Conservation (phyloP, 163 green algal species). For the Chlorella variabilis region DNA sequence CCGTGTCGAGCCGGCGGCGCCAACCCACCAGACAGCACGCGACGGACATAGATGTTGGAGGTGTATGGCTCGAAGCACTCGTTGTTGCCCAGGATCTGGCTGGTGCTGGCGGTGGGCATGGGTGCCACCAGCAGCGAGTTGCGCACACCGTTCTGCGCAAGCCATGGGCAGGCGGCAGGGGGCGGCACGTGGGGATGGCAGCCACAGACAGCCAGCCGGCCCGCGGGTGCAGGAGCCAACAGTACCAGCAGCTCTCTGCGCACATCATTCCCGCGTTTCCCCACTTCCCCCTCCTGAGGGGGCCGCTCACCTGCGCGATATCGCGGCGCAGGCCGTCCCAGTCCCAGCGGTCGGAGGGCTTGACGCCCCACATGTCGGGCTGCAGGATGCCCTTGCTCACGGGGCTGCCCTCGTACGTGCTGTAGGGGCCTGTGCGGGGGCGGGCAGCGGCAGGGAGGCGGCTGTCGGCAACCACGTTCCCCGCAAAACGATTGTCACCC, state of each 20-base stretch:
- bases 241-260: too few species aligned
- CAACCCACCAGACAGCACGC: constrained; percentile 97
- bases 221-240: too few species aligned
- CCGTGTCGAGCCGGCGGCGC: too few species aligned
- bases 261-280: too few species aligned
- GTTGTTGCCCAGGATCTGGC: constrained; percentile 99
- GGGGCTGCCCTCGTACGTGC: constrained; percentile 92
- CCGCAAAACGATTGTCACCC: too few species aligned
- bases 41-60: constrained; percentile 99
- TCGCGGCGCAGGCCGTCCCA: constrained; percentile 84
- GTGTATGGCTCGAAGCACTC: constrained; percentile 99
- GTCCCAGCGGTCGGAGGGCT: constrained; percentile 78
- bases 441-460: background rate
- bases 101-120: constrained; percentile 98
- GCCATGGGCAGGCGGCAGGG: too few species aligned
- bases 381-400: constrained; percentile 94
- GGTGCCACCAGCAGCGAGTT: constrained; percentile 98
- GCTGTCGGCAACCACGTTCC: too few species aligned
- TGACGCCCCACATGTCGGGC: constrained; percentile 97
- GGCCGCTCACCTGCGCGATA: constrained; percentile 70
- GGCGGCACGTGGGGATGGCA: background rate
- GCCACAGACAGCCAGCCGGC: background rate
- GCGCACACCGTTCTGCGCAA: constrained; percentile 86
- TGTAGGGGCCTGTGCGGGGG: constrained; percentile 75
- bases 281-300: too few species aligned